phyloP scores from a whole-genome alignment of 73 alveolate genomes.

The Tetrahymena elliotti region DNA sequence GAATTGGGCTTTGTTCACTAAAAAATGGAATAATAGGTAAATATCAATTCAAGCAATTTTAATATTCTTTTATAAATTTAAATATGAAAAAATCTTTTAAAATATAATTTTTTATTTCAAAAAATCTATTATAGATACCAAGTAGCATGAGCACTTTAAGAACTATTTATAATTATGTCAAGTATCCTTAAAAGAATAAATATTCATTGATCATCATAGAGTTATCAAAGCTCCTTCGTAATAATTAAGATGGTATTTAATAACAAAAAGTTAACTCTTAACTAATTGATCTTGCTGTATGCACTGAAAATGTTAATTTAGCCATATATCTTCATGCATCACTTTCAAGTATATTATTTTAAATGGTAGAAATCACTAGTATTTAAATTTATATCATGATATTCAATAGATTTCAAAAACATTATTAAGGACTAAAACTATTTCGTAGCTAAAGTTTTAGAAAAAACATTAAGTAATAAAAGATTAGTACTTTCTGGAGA shows the following conservation, averaged over 20 bases:
- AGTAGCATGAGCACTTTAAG: neutral
- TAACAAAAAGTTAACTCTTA: neutral
- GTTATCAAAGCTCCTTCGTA: neutral
- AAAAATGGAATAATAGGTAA: neutral
- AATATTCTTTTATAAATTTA: neutral
- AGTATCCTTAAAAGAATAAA: neutral
- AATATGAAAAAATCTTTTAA: too few species aligned
- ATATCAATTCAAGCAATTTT: neutral
- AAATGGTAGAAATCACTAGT: too few species aligned
- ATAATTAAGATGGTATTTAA: neutral
- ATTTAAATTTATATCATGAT: too few species aligned
- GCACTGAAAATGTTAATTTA: neutral
- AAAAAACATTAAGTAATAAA: neutral
- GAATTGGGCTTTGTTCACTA: neutral
- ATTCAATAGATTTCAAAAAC: neutral
- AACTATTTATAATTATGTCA: neutral
- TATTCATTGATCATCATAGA: neutral
- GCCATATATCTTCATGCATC: neutral
- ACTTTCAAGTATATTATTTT: neutral
- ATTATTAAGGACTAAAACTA: neutral
- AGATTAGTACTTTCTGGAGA: neutral
- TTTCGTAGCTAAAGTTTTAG: neutral
- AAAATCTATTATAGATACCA: neutral
- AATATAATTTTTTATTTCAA: too few species aligned
- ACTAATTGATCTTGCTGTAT: neutral